Evolutionary conservation across 1,139 yeast genomes (phyloP).

Genomic region (Yamadazyma membranifaciens): DNA sequence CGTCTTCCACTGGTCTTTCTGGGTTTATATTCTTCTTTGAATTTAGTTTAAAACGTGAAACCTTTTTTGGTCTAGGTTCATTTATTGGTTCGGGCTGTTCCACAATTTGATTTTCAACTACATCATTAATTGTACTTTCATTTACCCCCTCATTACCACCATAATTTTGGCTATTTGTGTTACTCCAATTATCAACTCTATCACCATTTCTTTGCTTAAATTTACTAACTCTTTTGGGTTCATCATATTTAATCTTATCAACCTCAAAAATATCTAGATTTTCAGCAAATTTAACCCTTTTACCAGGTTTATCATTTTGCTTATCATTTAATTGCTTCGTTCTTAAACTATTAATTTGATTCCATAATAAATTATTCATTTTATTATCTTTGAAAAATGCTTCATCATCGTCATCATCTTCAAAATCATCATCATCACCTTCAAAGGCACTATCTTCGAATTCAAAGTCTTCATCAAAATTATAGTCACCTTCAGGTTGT

Average conservation of each 20-base stretch:
- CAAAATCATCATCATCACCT: slow-evolving; percentile 27
- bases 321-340: slow-evolving; percentile 6
- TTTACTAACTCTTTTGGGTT: slow-evolving; percentile 31
- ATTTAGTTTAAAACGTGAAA: slow-evolving; percentile 1
- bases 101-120: slow-evolving; percentile 1
- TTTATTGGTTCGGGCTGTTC: too few species aligned
- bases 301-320: slow-evolving; percentile 21
- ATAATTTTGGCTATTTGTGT: slow-evolving; percentile 12
- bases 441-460: slow-evolving; percentile 33
- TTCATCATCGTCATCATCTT: slow-evolving; percentile 19
- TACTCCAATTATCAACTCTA: background rate
- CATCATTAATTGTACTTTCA: slow-evolving; percentile 8
- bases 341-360: slow-evolving; percentile 26
- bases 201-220: slow-evolving; percentile 21
- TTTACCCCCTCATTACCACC: slow-evolving; percentile 4
- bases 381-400: slow-evolving; percentile 9
- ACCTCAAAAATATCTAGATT: slow-evolving; percentile 56
- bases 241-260: slow-evolving; percentile 51
- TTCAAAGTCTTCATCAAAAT: slow-evolving; percentile 41
- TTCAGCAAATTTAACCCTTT: slow-evolving; percentile 53
- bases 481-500: slow-evolving; percentile 22
- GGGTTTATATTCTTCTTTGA: background rate
- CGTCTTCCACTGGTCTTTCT: slow-evolving; percentile 5
- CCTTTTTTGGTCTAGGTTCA: background rate
- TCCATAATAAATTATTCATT: slow-evolving; percentile 29